These are phyloP conservation scores for Saccharomycopsis phalli DNA, from an alignment of 1,139 yeast genomes.

Conservation along the genomic window DNA sequence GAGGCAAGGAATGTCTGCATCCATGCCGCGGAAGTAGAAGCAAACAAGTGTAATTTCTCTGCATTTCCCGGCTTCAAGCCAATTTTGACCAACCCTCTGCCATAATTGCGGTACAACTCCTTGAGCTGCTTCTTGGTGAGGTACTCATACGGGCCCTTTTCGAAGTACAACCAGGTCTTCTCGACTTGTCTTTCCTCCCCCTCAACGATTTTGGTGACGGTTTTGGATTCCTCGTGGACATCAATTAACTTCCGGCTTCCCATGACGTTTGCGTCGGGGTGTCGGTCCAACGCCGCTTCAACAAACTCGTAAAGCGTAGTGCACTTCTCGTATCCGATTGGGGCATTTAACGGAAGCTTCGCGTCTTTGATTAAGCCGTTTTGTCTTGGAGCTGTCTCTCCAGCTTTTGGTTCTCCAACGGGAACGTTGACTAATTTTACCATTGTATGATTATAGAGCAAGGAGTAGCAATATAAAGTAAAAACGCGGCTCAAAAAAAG, in stretches of 20 bases:
- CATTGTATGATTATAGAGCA: background rate
- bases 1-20: constrained; percentile 79
- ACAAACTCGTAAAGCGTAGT: constrained; percentile 65
- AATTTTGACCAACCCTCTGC: constrained; percentile 65
- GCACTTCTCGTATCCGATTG: constrained; percentile 44
- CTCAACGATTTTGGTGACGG: constrained; percentile 64
- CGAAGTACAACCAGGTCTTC: constrained; percentile 84
- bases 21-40: constrained; percentile 82
- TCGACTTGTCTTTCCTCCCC: constrained; percentile 66
- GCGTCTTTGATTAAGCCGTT: constrained; percentile 52
- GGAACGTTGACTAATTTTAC: constrained; percentile 39
- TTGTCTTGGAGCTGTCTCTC: constrained; percentile 91
- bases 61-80: constrained; percentile 62
- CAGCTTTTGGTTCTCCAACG: constrained; percentile 73
- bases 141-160: constrained; percentile 63
- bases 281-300: constrained; percentile 51
- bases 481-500: no score
- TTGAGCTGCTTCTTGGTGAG: constrained; percentile 54
- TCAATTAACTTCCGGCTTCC: constrained; percentile 76
- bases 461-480: background rate
- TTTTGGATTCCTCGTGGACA: constrained; percentile 67
- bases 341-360: constrained; percentile 38
- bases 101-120: constrained; percentile 42
- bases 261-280: constrained; percentile 50
- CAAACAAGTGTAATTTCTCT: constrained; percentile 73